Base-by-base conservation (phyloP, 345 rosid genomes). In the Turnera subulata region DNA sequence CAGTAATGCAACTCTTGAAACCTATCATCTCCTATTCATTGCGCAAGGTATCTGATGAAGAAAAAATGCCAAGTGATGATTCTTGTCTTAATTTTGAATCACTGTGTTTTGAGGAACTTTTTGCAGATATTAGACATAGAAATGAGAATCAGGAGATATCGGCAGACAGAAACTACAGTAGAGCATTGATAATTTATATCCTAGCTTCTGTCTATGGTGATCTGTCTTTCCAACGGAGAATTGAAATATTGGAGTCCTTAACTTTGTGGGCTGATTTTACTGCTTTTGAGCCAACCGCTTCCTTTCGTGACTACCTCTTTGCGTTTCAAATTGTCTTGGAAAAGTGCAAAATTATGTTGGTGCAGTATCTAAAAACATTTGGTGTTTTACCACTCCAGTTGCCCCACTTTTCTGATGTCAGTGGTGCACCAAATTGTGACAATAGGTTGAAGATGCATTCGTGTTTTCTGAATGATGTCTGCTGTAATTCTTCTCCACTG, bases 11-110 rank as follows among this genome's bases (percentile, higher is more conserved):
- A 43, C 51, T 84, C 53, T 66, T 88, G 65, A 82, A 80, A 78
- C 96, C 96, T 33, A 83, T 88, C 58, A 81, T 88, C 46, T 79
- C 89, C 24, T 80, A 82, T 75, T 78, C 96, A 24, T 72, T 88
- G 53, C 65, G 42, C 40, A 82, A 80, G 68, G 81, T 67, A 25
- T 74, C 80, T 43, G 73, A 74, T 62, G 89, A 78, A 69, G 89
- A 79, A 62, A 73, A 71, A 59, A 35, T 53, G 15, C 39, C 70
- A 46, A 69, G 68, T 66, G 80, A 77, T 62, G 82, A 84, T 65
- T 59, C 79, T 13, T 81, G 87, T 66, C 82, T 76, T 53, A 77
- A 76, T 72, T 88, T 88, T 57, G 96, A 88, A 69, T 78, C 87
- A 21, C 62, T 88, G 50, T 88, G 96, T 77, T 88, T 84, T 61